Evolutionary conservation across 805 yeast genomes (phyloP).

Genomic region (Geotrichum ghanense): DNA sequence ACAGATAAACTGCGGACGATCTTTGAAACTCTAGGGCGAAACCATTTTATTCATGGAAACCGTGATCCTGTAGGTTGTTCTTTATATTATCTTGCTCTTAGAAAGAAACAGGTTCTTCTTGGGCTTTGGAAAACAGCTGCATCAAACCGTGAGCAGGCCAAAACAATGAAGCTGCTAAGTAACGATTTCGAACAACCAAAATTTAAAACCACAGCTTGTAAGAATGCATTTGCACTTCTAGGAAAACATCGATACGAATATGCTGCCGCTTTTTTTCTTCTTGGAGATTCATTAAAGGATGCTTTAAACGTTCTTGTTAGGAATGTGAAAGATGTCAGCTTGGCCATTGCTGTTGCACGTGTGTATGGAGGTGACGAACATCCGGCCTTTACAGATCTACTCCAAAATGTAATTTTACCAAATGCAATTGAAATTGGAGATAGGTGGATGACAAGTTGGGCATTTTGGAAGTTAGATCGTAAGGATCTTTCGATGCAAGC

Average conservation of each 20-base stretch:
- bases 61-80: slow-evolving; percentile 69
- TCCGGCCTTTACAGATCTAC: slow-evolving; percentile 36
- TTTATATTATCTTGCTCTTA: slow-evolving; percentile 65
- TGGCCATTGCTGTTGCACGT: slow-evolving; percentile 76
- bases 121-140: slow-evolving; percentile 75
- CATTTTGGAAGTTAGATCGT: slow-evolving; percentile 53
- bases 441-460: slow-evolving; percentile 75
- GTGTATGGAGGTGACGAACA: slow-evolving; percentile 56
- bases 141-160: slow-evolving; percentile 70
- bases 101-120: slow-evolving; percentile 60
- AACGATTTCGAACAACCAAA: slow-evolving; percentile 67
- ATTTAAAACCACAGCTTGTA: slow-evolving; percentile 82
- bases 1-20: slow-evolving; percentile 34
- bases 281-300: slow-evolving; percentile 68
- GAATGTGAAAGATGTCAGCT: slow-evolving; percentile 53
- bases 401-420: slow-evolving; percentile 44
- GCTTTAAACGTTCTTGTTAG: slow-evolving; percentile 61
- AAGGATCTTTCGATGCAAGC: slow-evolving; percentile 48
- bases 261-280: slow-evolving; percentile 80
- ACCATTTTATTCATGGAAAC: slow-evolving; percentile 47
- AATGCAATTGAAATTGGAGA: slow-evolving; percentile 51
- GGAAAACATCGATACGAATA: slow-evolving; percentile 81
- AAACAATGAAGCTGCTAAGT: slow-evolving; percentile 63
- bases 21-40: slow-evolving; percentile 61
- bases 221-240: slow-evolving; percentile 82